phyloP scores from a whole-genome alignment of 2,329 filamentous ascomycete species.

The Dothideomycetes sp. region DNA sequence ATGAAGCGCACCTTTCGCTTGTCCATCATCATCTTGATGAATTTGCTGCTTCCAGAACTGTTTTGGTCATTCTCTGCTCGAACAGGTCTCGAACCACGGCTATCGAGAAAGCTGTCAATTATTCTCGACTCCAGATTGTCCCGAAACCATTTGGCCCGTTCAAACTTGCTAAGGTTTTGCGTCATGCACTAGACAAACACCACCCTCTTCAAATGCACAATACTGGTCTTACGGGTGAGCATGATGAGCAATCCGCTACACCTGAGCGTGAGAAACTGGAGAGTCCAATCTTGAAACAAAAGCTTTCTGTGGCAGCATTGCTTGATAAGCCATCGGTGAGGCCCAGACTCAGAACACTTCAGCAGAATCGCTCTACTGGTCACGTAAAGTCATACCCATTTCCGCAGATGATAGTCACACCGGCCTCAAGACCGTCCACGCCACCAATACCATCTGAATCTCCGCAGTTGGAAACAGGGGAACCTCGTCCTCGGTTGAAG shows the following conservation, averaged over 20 bases:
- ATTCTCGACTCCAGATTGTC: conserved; percentile 6
- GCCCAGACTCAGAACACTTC: too few relatives aligned
- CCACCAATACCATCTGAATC: neutral
- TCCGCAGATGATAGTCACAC: neutral
- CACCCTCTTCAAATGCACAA: too few relatives aligned
- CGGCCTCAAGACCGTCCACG: neutral
- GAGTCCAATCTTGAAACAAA: too few relatives aligned
- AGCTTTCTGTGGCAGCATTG: too few relatives aligned
- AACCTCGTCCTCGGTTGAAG: neutral
- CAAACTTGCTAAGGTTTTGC: conserved; percentile 24
- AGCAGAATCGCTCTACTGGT: too few relatives aligned
- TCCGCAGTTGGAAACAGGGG: conserved; percentile 2
- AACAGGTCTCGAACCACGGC: conserved; percentile 19
- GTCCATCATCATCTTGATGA: conserved; percentile 15
- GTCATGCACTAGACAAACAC: conserved; percentile 5
- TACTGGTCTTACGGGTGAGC: too few relatives aligned
- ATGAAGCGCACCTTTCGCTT: conserved; percentile 20
- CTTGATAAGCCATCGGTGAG: too few relatives aligned
- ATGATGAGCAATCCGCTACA: too few relatives aligned
- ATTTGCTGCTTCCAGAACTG: conserved; percentile 16
- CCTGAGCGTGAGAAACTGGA: too few relatives aligned
- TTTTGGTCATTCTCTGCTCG: conserved; percentile 27
- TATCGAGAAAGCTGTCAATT: neutral
- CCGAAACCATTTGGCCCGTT: conserved; percentile 26
- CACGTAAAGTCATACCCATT: too few relatives aligned